Base-by-base conservation (phyloP, 352 stramenopile species). In the Pelagophyceae sp. region DNA sequence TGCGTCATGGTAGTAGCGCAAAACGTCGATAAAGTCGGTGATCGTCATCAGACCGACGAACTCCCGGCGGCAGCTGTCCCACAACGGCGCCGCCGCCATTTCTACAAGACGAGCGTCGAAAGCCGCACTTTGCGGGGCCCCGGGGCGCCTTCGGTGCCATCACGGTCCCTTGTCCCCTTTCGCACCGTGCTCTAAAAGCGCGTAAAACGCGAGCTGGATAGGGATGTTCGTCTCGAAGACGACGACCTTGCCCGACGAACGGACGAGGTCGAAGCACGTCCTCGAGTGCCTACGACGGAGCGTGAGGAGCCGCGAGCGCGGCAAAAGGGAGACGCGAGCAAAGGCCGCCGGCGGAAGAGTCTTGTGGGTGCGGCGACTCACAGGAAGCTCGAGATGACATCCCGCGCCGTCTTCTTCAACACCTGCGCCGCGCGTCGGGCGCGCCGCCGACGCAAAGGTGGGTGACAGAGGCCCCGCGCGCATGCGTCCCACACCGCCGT, bases 191-290 rank as follows among this genome's bases (percentile, higher is more conserved):
- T 99, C 95, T n/a, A 99, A 93, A 40, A 99, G 87, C 23, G 95
- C 95, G 84, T 98, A 98, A 88, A 99, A 99, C 38, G 95, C 95
- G 51, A 99, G 85, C 80, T 99, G 97, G 80, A 99, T 97, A 29
- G 95, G 94, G 85, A 99, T 99, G 82, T 96, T 96, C 65, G 96
- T 94, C 83, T 99, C 95, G 86, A 99, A 99, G 11, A 99, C 94
- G 31, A 98, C 95, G 15, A 71, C 31, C 61, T 71, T 71, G n/a
- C 61, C 61, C 3, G n/a, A 40, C 17, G 15, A 19, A 3, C 61
- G 61, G n/a, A 71, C 61, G 33, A 71, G 61, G n/a, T 71, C 61
- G 38, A 71, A 71, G 45, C 45, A 54, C 45, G 45, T 54, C 45
- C 45, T 11, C 45, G 45, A 54, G 45, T 54, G 45, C 45, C 45